phyloP scores from a whole-genome alignment of 306 rosid genomes.

The Gynostemma pentaphyllum region DNA sequence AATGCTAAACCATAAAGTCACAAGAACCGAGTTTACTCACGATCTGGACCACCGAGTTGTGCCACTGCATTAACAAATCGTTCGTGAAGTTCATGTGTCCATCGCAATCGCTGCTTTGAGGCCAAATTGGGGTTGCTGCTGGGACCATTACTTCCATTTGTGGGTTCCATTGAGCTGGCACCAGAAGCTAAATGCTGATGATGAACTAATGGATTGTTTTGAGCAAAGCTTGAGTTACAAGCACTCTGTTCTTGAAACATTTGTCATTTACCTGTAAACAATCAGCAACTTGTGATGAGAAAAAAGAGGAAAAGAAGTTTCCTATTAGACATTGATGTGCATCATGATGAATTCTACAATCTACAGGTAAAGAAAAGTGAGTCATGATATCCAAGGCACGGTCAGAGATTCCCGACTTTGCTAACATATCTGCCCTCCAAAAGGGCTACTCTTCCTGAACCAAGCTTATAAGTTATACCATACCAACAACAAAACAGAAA shows the following conservation, averaged over 20 bases:
- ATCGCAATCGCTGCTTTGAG: constrained; percentile 83
- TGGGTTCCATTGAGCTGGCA: constrained; percentile 53
- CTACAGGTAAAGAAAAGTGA: constrained; percentile 2
- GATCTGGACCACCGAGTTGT: constrained; percentile 98
- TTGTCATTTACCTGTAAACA: constrained; percentile 25
- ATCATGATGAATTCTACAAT: not conserved
- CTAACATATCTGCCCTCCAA: not conserved
- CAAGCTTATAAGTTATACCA: not conserved
- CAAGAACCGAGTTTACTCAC: constrained; percentile 46
- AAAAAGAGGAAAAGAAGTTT: not conserved
- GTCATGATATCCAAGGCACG: too few relatives aligned
- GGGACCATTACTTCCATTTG: constrained; percentile 52
- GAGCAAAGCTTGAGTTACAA: constrained; percentile 37
- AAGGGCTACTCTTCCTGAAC: not conserved
- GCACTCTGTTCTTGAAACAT: constrained; percentile 51
- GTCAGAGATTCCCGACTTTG: not conserved
- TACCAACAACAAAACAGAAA: not conserved
- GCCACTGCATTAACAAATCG: constrained; percentile 94
- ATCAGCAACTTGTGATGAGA: not conserved
- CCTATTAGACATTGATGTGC: not conserved
- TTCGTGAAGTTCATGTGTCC: constrained; percentile 96
- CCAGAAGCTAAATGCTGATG: constrained; percentile 42
- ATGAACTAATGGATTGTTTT: constrained; percentile 42
- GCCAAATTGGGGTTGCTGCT: constrained; percentile 46
- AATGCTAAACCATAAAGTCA: not conserved